These are phyloP conservation scores for Xylaria venustula DNA, from an alignment of 495 filamentous ascomycete genomes.

Conservation along the genomic window DNA sequence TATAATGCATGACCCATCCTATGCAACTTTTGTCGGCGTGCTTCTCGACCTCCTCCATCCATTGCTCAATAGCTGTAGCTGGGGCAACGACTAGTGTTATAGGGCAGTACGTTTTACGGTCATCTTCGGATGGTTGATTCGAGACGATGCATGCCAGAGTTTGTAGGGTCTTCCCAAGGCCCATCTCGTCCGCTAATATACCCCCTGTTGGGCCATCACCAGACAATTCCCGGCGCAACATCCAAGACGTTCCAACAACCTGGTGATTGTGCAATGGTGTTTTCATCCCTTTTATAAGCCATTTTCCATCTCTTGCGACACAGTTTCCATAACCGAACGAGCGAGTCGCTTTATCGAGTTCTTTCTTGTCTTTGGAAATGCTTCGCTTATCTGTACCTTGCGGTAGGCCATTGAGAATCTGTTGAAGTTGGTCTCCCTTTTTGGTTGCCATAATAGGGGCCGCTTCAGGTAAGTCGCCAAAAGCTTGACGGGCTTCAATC, in stretches of 20 bases:
- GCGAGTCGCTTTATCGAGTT: constrained; percentile 33
- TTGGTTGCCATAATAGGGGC: not conserved
- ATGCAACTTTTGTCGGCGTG: not conserved
- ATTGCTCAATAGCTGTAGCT: not conserved
- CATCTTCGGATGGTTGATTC: constrained; percentile 29
- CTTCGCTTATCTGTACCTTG: not conserved
- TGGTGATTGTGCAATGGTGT: constrained; percentile 52
- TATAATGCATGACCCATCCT: not conserved
- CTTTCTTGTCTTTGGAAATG: not conserved
- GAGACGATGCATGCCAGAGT: constrained; percentile 52
- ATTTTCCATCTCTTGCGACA: constrained; percentile 39
- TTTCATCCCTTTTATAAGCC: constrained; percentile 47
- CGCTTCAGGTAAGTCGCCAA: not conserved
- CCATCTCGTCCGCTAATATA: constrained; percentile 61
- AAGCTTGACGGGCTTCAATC: not conserved
- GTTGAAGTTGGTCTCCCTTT: not conserved
- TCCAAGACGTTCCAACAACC: constrained; percentile 54
- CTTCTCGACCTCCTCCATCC: not conserved
- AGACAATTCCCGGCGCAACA: constrained; percentile 54
- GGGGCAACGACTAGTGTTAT: constrained; percentile 29
- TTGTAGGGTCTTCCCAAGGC: constrained; percentile 60
- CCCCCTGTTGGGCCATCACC: constrained; percentile 46
- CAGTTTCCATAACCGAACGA: constrained; percentile 38
- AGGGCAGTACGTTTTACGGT: constrained; percentile 10
- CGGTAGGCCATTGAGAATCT: not conserved